Percentiles rank a stretch among this genome's conserved stretches.
Conservation (phyloP, 2,329 filamentous ascomycete genomes). For the Paramyrothecium roridum region DNA sequence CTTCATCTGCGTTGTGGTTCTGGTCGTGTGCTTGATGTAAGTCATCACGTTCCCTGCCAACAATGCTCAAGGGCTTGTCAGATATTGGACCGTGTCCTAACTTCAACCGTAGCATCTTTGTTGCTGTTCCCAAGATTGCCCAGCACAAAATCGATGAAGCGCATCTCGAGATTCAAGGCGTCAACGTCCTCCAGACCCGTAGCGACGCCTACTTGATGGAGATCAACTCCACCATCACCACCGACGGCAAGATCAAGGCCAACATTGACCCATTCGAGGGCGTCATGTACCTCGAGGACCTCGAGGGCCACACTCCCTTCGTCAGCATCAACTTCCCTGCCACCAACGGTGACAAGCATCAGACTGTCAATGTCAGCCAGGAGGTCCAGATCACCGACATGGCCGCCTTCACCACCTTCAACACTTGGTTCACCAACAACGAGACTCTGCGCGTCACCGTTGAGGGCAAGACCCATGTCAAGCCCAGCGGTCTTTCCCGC, state of each 20-base stretch:
- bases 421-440: slow-evolving; percentile 49
- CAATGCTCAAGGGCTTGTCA: too few species aligned
- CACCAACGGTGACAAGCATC: slow-evolving; percentile 44
- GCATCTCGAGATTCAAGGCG: slow-evolving; percentile 47
- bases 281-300: slow-evolving; percentile 52
- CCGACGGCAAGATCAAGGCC: slow-evolving; percentile 49
- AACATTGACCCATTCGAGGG: slow-evolving; percentile 48
- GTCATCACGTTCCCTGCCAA: slow-evolving; percentile 21
- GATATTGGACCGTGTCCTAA: too few species aligned
- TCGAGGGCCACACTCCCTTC: slow-evolving; percentile 44
- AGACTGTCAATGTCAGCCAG: slow-evolving; percentile 52
- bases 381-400: slow-evolving; percentile 41
- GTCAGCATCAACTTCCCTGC: slow-evolving; percentile 48
- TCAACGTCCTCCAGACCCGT: slow-evolving; percentile 45
- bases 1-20: slow-evolving; percentile 44
- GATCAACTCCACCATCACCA: slow-evolving; percentile 54
- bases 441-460: slow-evolving; percentile 49
- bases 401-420: slow-evolving; percentile 51
- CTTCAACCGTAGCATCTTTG: slow-evolving; percentile 44
- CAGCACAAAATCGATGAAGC: slow-evolving; percentile 54
- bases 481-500: slow-evolving; percentile 45
- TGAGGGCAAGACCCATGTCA: slow-evolving; percentile 48
- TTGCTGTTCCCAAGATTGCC: slow-evolving; percentile 53
- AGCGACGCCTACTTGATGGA: slow-evolving; percentile 43
- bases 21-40: slow-evolving; percentile 60